Conservation (phyloP, 495 filamentous ascomycete species). For the Talaromyces nanjingensis region DNA sequence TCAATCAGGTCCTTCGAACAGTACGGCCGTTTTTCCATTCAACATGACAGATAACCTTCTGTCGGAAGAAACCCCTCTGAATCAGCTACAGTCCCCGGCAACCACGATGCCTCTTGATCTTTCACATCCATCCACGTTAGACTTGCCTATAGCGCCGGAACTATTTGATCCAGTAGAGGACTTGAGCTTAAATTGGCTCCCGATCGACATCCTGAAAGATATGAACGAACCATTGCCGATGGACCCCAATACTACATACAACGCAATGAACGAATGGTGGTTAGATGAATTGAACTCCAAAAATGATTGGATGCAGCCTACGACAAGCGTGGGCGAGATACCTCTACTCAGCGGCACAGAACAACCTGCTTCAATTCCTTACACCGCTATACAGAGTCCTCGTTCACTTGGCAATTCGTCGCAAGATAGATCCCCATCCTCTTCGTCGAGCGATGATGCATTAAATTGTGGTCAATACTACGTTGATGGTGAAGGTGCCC, state of each 20-base stretch:
- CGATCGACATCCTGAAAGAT: constrained; percentile 19
- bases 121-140: neutral
- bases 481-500: constrained; percentile 28
- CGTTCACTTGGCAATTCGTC: neutral
- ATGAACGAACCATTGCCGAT: neutral
- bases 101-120: neutral
- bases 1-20: neutral
- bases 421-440: constrained; percentile 14
- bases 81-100: neutral
- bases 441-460: constrained; percentile 15
- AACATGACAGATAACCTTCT: neutral
- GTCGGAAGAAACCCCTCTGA: neutral
- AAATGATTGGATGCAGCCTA: constrained; percentile 24
- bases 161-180: constrained; percentile 14
- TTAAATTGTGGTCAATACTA: constrained; percentile 29
- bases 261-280: constrained; percentile 3
- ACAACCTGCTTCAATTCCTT: neutral
- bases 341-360: neutral
- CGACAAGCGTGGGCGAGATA: constrained; percentile 15
- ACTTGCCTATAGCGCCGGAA: neutral
- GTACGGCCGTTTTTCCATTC: neutral
- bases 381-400: neutral
- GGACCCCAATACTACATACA: neutral
- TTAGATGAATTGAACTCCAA: neutral
- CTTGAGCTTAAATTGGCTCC: constrained; percentile 33